Percentiles rank a stretch among this genome's conserved stretches.
Evolutionary conservation across 139 green algal genomes (phyloP).

Genomic region (Deuterostichococcus epilithicus): DNA sequence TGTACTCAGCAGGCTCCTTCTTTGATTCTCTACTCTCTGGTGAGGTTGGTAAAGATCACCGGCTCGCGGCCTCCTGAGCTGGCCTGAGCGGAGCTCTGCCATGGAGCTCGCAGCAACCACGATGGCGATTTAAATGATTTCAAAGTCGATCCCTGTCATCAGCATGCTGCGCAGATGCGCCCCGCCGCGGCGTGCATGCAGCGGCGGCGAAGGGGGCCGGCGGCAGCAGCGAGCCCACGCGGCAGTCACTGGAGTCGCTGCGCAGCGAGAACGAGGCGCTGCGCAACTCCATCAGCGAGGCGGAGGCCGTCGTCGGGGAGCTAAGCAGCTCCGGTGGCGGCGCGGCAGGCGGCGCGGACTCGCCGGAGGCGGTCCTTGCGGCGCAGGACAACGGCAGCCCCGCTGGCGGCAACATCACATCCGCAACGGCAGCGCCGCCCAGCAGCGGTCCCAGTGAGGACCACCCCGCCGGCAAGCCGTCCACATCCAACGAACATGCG

Average conservation of each 20-base stretch:
- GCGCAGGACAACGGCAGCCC: background rate
- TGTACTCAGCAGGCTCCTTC: too few relatives aligned
- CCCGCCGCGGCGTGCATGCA: background rate
- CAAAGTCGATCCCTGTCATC: background rate
- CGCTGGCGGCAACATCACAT: background rate
- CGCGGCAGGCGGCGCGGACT: background rate
- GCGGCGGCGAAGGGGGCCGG: background rate
- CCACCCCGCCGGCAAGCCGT: background rate
- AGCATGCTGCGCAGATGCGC: background rate
- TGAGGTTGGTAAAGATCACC: too few relatives aligned
- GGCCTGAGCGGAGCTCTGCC: conserved; percentile 2
- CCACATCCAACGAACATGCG: background rate
- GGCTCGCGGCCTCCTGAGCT: background rate
- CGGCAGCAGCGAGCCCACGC: background rate
- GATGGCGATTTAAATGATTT: background rate
- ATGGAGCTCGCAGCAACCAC: conserved; percentile 1
- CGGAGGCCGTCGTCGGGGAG: conserved; percentile 22
- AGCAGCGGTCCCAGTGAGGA: background rate
- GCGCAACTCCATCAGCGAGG: conserved; percentile 45
- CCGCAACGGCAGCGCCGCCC: background rate
- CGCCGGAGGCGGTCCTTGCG: background rate
- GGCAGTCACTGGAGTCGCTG: conserved; percentile 58
- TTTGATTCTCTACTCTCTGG: too few relatives aligned
- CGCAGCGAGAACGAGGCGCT: conserved; percentile 75
- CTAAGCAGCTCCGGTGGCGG: conserved; percentile 12